Evolutionary conservation across 2,329 filamentous ascomycete species (phyloP).

Genomic region (Phoma herbarum): DNA sequence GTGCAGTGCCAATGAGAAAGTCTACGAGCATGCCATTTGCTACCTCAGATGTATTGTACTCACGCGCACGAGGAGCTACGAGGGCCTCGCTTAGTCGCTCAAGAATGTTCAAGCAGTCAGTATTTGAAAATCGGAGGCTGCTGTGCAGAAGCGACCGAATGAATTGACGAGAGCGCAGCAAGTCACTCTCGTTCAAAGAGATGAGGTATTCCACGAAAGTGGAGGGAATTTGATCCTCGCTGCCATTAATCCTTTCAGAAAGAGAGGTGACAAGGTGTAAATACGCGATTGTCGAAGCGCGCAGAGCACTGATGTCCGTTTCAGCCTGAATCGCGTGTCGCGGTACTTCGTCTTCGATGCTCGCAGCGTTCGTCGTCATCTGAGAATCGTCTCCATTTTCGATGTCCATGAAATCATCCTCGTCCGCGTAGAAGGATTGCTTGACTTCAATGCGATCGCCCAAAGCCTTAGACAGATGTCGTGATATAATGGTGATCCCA

Average conservation of each 20-base stretch:
- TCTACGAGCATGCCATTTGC: constrained; percentile 49
- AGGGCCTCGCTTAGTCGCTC: constrained; percentile 45
- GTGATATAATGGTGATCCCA: constrained; percentile 48
- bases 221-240: constrained; percentile 32
- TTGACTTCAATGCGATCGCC: constrained; percentile 39
- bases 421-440: constrained; percentile 45
- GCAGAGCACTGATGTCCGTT: constrained; percentile 40
- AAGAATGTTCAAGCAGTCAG: constrained; percentile 40
- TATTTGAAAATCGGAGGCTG: constrained; percentile 30
- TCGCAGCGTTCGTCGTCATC: constrained; percentile 57
- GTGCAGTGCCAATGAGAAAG: constrained; percentile 41
- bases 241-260: constrained; percentile 18
- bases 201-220: constrained; percentile 41
- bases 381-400: constrained; percentile 72
- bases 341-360: constrained; percentile 50
- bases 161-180: constrained; percentile 44
- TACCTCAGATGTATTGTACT: constrained; percentile 51
- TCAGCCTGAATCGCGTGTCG: constrained; percentile 55
- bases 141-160: constrained; percentile 38
- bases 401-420: constrained; percentile 70
- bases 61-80: constrained; percentile 45
- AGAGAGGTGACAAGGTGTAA: constrained; percentile 40
- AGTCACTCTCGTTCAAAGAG: constrained; percentile 39
- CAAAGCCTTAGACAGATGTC: constrained; percentile 44
- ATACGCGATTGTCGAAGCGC: constrained; percentile 43